Evolutionary conservation across 108 stramenopile species (phyloP), one percentile per base, ranked within the genome.

Genomic region (Nitzschia inconspicua): DNA sequence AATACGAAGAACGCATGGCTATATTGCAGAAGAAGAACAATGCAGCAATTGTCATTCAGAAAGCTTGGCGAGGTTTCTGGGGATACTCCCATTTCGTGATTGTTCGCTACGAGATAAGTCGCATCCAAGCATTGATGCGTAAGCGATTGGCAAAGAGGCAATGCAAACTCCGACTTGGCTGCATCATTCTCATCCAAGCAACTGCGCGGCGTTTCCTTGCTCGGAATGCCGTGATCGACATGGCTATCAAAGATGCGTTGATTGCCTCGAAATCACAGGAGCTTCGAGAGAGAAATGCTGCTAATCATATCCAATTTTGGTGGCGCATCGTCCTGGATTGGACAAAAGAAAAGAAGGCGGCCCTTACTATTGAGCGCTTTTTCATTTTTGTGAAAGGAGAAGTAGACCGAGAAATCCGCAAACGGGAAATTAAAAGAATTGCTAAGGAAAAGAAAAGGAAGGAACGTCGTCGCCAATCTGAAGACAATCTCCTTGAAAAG

Each of bases 151-250:
- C 77, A 26, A 61, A 84, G 24, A 59, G 69, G 27, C 47, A 47
- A 51, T 68, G 48, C 32, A 42, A 57, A 29, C 68, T 87, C n/a
- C 60, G 75, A 53, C 46, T 77, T 18, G 86, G 85, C 36, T 86
- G 84, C 40, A 72, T 77, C 42, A 80, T 82, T 26, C 69, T 88
- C 36, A 85, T 91, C 23, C 90, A 91, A 59, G 72, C 90, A 8
- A 57, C 59, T 9, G 57, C 69, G 4, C 73, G 90, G 14, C 72
- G 77, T 22, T 79, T 60, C 32, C 55, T 88, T 35, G 80, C 73
- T 18, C 58, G 56, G 31, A 81, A 76, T 35, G 57, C 61, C 3
- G 31, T 65, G 3, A 19, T 20, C 37, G 47, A 69, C 10, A n/a
- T n/a, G n/a, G 27, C 28, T 31, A 29, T 11, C 25, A 51, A 48